phyloP scores from a whole-genome alignment of 441 rosid species.

The Omphalea diandra region DNA sequence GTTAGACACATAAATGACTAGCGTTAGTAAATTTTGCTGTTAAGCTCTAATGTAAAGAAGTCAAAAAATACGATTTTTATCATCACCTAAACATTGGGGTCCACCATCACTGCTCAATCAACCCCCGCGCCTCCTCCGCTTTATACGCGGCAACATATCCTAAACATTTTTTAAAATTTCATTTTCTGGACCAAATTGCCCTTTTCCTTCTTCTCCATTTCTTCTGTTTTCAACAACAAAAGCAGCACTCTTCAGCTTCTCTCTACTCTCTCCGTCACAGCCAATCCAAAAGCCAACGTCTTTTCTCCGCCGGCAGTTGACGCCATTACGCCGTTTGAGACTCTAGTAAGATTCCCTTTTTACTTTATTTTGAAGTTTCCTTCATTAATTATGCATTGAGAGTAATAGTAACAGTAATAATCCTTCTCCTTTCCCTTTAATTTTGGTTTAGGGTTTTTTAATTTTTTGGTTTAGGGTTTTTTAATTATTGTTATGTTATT shows the following conservation, averaged over 20 bases:
- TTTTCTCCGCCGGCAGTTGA: slow-evolving; percentile 32
- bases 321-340: slow-evolving; percentile 31
- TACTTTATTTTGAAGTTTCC: not conserved
- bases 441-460: not conserved
- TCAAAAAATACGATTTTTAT: not conserved
- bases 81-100: not conserved
- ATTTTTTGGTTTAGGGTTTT: no score
- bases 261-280: not conserved
- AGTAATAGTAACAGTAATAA: not conserved
- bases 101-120: not conserved
- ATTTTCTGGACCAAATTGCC: slow-evolving; percentile 9
- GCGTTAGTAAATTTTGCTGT: no score
- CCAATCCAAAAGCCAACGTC: not conserved
- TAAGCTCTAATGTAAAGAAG: no score
- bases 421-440: not conserved
- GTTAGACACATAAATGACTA: no score
- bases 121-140: slow-evolving; percentile 16
- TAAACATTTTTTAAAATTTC: not conserved
- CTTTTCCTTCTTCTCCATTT: not conserved
- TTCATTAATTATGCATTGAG: not conserved
- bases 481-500: not conserved
- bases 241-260: not conserved
- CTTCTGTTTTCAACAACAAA: not conserved
- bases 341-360: slow-evolving; percentile 4
- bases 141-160: slow-evolving; percentile 18